Base-by-base conservation (phyloP, 2,329 filamentous ascomycete species). In the Microsporum ferrugineum region DNA sequence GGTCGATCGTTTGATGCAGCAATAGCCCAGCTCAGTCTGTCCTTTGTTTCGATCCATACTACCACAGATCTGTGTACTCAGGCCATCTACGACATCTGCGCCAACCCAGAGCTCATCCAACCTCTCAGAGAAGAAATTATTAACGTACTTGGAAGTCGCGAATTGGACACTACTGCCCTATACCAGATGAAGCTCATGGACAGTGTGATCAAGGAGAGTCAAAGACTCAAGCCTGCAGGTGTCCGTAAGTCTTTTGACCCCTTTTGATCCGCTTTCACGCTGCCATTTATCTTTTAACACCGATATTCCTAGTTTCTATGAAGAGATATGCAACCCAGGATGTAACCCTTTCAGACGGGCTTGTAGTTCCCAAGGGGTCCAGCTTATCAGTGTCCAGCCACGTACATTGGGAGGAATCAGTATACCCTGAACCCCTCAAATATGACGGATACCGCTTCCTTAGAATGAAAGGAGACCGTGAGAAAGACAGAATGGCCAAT, bases 171-270 rank as follows among this genome's bases (percentile, higher is more conserved):
- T 63, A 69, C 68, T 1, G 64, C 72, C 0, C 64, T 78, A 2
- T 72, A 72, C 62, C 72, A 74, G 51, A 65, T 78, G 45, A 73
- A 72, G 62, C 66, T 76, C 1, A 63, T 78, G 63, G 76, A 78
- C 64, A 78, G 76, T 59, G 70, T 73, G 0, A 65, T 78, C 60
- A 77, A 77, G 57, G 76, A 78, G 63, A 66, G 60, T 2, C 71
- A 73, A 55, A 67, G 76, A 1, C 36, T 72, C 34, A 71, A 71
- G 45, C 70, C 71, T 2, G 33, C 66, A 17, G 61, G 58, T 3
- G 60, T 70, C 1, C 58, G 66, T 68, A 58, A 59, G 58, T 39
- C 23, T 14, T 7, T 29, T 12, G 17, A 7, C 5, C 23, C 1
- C 27, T 1, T 33, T 31, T 27, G 4, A 23, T 12, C 14, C 10